Evolutionary conservation across 345 rosid species (phyloP).

Genomic region (Mallotus nudiflorus): DNA sequence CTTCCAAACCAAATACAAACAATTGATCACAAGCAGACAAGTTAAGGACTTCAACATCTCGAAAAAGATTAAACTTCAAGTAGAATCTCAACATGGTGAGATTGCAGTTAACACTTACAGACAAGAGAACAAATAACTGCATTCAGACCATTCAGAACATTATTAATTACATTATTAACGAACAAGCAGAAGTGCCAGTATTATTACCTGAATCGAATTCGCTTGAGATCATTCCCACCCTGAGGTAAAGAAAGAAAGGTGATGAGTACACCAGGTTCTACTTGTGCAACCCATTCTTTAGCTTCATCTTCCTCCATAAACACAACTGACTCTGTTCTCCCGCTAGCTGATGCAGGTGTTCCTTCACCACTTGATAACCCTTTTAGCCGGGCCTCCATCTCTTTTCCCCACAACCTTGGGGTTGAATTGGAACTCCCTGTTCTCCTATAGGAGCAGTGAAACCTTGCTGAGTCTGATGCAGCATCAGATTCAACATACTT

Average conservation of each 20-base stretch:
- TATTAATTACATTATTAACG: conserved; percentile 10
- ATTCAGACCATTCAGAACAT: conserved; percentile 19
- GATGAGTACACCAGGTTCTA: conserved; percentile 97
- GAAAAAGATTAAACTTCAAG: conserved; percentile 8
- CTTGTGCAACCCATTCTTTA: conserved; percentile 99
- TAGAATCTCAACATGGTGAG: conserved; percentile 2
- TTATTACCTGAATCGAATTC: conserved; percentile 89
- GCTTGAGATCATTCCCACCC: conserved; percentile 92
- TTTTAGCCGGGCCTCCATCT: conserved; percentile 76
- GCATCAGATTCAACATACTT: conserved; percentile 60
- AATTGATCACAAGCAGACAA: conserved; percentile 5
- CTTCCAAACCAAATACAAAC: conserved; percentile 2
- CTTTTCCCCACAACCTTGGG: conserved; percentile 70
- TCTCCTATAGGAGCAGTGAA: conserved; percentile 68
- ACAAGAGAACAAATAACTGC: neutral
- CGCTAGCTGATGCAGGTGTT: conserved; percentile 80
- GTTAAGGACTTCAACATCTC: conserved; percentile 7
- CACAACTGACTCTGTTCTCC: conserved; percentile 74
- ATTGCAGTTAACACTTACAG: neutral
- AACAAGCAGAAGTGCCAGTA: conserved; percentile 1
- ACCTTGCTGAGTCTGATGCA: conserved; percentile 64
- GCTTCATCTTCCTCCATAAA: conserved; percentile 88
- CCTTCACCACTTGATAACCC: conserved; percentile 90
- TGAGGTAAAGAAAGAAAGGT: conserved; percentile 83
- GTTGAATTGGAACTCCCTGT: conserved; percentile 67